A percentile compares a stretch with the other conserved stretches of the same genome.
Conservation (phyloP, 805 yeast genomes). For the Debaryomyces maramus region DNA sequence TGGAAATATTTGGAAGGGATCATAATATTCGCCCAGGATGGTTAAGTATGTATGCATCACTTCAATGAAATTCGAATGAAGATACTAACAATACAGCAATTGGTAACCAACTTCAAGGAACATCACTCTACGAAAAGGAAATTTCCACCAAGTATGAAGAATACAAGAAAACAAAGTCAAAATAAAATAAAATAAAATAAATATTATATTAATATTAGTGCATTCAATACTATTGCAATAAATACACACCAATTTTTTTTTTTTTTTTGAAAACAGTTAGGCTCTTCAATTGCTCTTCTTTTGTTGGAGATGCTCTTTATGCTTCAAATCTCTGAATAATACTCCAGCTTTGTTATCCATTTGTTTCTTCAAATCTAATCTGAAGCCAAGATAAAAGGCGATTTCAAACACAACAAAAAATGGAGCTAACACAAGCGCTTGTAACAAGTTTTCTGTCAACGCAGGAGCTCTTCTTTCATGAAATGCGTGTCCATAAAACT, state of each 20-base stretch:
- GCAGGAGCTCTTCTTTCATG: constrained; percentile 88
- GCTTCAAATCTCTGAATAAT: constrained; percentile 35
- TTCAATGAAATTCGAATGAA: constrained; percentile 1
- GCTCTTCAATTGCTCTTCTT: not conserved
- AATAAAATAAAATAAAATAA: not conserved
- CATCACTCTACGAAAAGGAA: constrained; percentile 57
- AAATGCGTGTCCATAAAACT: constrained; percentile 83
- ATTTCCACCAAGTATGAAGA: constrained; percentile 44
- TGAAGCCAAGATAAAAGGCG: constrained; percentile 65
- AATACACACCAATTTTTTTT: not conserved
- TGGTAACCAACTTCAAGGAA: constrained; percentile 74
- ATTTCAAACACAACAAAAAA: constrained; percentile 82
- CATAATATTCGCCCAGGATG: constrained; percentile 88
- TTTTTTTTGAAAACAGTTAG: too few relatives aligned
- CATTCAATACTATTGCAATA: not conserved
- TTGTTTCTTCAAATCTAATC: constrained; percentile 47
- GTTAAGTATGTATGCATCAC: constrained; percentile 44
- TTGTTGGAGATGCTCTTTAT: constrained; percentile 8
- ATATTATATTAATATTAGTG: not conserved
- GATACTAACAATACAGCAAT: constrained; percentile 40
- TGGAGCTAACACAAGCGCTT: constrained; percentile 89
- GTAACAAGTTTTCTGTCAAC: constrained; percentile 73
- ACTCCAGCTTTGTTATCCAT: constrained; percentile 51
- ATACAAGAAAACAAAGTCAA: constrained; percentile 11
- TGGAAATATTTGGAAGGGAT: constrained; percentile 87